A percentile compares a stretch with the other conserved stretches of the same genome.
These are phyloP conservation scores for Gypsophila paniculata DNA, from an alignment of 179 eudicot species.

Conservation along the genomic window DNA sequence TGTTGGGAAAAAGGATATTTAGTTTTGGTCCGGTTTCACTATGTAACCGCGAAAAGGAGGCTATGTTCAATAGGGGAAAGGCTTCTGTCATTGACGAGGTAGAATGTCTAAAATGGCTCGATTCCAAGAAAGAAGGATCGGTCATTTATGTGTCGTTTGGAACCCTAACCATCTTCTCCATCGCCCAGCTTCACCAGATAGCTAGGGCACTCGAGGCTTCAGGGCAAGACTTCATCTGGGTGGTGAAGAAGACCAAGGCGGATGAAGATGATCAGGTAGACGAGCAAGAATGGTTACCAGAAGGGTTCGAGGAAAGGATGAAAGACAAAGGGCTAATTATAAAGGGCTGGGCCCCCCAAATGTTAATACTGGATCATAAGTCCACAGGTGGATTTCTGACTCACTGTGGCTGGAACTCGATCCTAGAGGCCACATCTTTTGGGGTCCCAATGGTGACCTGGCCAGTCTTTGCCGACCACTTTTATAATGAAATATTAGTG, in stretches of 20 bases:
- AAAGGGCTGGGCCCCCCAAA: constrained; percentile 25
- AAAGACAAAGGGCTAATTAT: constrained; percentile 15
- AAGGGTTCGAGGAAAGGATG: constrained; percentile 9
- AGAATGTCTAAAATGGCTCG: constrained; percentile 23
- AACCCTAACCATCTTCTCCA: constrained; percentile 1
- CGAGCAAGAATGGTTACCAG: constrained; percentile 7
- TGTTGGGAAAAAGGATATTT: constrained; percentile 20
- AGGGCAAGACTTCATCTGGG: constrained; percentile 19
- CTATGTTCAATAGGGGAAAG: constrained; percentile 6
- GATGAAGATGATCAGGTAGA: neutral
- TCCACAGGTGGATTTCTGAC: constrained; percentile 21
- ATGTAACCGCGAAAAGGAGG: constrained; percentile 14
- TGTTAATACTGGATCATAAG: constrained; percentile 19
- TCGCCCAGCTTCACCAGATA: constrained; percentile 3
- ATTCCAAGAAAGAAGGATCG: constrained; percentile 13
- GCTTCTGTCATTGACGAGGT: constrained; percentile 2
- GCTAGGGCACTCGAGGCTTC: constrained; percentile 17
- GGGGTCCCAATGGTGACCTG: constrained; percentile 26
- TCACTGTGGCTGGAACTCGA: constrained; percentile 28
- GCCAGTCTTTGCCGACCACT: constrained; percentile 21
- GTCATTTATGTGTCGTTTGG: constrained; percentile 23
- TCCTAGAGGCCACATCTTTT: constrained; percentile 10
- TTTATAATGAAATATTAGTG: constrained; percentile 19
- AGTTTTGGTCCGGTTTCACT: constrained; percentile 26
- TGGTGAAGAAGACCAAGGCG: constrained; percentile 3